Evolutionary conservation across 2,329 filamentous ascomycete species (phyloP), one percentile per base, ranked within the genome.

Genomic region (Anthostomella pinea): DNA sequence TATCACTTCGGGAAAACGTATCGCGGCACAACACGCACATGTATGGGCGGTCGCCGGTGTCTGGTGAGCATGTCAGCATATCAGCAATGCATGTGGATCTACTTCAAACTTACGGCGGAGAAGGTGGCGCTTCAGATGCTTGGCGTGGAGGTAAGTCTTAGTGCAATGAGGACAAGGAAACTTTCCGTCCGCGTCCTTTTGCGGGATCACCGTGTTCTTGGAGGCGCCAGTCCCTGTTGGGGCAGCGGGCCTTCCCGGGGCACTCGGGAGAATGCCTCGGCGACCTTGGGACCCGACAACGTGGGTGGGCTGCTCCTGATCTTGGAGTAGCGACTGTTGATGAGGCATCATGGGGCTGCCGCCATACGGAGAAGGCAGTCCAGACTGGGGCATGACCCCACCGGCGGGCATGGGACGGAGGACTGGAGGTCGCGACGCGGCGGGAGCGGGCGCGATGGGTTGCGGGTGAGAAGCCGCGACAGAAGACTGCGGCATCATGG

Each of bases 1-100:
- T 97, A 62, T 98, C 93, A 74, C 89, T 95, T 63, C 93, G 84
- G 31, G 88, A 95, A 68, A 98, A 98, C 21, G 90, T 97, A 66
- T 97, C 93, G 64, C 93, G 89, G 74, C 93, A 98, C 33, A 98
- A 75, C 50, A 95, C 87, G 69, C 93, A 98, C 81, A 94, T 94
- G 71, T 98, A 98, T 39, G 93, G 93, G 51, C 93, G 87, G 65
- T 97, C 91, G 58, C 93, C 93, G 45, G 93, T 97, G 71, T 98
- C 91, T 95, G 55, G 29, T 14, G 21, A 30, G 18, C 25, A 19
- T 33, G 42, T 51, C 43, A 57, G 40, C 38, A 30, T 31, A 25
- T 32, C 30, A 33, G 33, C 4, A 22, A 21, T 17, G 14, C 15
- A 22, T 21, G 15, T 29, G 19, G 30, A 33, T 31, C 30, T 16